Conservation (phyloP, 768 basidiomycete species). For the Lactarius tabidus region DNA sequence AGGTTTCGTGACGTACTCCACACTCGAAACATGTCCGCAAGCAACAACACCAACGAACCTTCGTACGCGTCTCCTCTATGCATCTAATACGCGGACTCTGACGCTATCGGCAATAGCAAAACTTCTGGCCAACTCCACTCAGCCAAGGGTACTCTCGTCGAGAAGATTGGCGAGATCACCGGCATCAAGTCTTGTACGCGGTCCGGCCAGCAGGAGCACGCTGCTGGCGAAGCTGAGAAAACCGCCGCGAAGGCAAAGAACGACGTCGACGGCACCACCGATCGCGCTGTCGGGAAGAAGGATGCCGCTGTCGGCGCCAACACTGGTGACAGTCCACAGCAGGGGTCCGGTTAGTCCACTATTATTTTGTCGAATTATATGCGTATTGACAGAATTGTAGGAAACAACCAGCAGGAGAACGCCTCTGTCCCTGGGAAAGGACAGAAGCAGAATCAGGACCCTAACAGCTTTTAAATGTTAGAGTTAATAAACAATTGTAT, state of each 20-base stretch:
- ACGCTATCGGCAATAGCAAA: slow-evolving; percentile 30
- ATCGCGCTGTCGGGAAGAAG: slow-evolving; percentile 47
- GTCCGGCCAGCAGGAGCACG: slow-evolving; percentile 49
- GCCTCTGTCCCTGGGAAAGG: too few relatives aligned
- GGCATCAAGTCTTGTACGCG: slow-evolving; percentile 42
- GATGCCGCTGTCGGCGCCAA: slow-evolving; percentile 53
- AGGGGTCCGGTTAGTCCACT: slow-evolving; percentile 40
- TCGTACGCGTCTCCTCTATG: slow-evolving; percentile 8
- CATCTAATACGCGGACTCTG: neutral
- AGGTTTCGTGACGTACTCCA: too few relatives aligned
- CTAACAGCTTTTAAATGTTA: slow-evolving; percentile 37
- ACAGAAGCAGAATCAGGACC: slow-evolving; percentile 46
- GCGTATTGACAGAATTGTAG: slow-evolving; percentile 30
- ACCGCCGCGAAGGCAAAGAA: slow-evolving; percentile 46
- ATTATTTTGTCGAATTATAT: neutral
- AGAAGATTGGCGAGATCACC: slow-evolving; percentile 41
- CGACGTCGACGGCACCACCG: slow-evolving; percentile 46
- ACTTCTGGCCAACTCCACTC: slow-evolving; percentile 40
- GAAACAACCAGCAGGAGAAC: too few relatives aligned
- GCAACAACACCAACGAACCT: slow-evolving; percentile 19
- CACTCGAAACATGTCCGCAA: slow-evolving; percentile 17
- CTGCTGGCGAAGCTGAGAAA: slow-evolving; percentile 44
- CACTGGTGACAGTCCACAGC: slow-evolving; percentile 51
- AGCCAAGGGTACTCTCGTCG: slow-evolving; percentile 37
- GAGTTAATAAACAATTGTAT: neutral